These are phyloP conservation scores for Stagonosporopsis cucurbitacearum DNA, from an alignment of 2,329 filamentous ascomycete species.

Conservation along the genomic window DNA sequence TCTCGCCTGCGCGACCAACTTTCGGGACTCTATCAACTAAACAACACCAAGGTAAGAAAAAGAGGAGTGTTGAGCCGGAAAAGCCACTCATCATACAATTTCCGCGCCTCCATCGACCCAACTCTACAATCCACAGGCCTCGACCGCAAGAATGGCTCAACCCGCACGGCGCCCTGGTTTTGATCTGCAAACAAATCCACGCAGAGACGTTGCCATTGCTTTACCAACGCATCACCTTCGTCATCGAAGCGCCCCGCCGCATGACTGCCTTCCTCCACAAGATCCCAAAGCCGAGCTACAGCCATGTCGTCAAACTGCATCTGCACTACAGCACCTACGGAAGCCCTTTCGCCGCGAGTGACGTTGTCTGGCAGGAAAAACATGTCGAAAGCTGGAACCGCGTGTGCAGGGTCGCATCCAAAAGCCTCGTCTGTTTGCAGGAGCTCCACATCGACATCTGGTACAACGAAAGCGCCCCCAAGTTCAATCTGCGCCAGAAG, in stretches of 20 bases:
- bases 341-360: constrained; percentile 11
- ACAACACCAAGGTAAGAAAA: not conserved
- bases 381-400: constrained; percentile 32
- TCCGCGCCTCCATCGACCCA: constrained; percentile 25
- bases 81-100: constrained; percentile 22
- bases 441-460: constrained; percentile 32
- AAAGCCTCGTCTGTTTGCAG: constrained; percentile 29
- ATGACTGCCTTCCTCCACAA: constrained; percentile 35
- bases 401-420: constrained; percentile 29
- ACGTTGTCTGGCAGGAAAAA: constrained; percentile 35
- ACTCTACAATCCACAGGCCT: constrained; percentile 25
- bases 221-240: constrained; percentile 39
- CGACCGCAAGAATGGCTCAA: constrained; percentile 30
- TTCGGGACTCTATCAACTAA: constrained; percentile 22
- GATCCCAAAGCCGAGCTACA: constrained; percentile 26
- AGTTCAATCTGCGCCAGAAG: constrained; percentile 30
- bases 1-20: not conserved
- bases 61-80: not conserved
- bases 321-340: constrained; percentile 43
- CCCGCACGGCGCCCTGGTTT: constrained; percentile 36
- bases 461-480: constrained; percentile 24
- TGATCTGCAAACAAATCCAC: constrained; percentile 40
- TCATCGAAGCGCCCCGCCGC: constrained; percentile 37
- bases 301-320: constrained; percentile 35
- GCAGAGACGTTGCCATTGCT: constrained; percentile 35